These are phyloP conservation scores for Ganoderma multipileum DNA, from an alignment of 1,284 basidiomycete genomes.

Conservation along the genomic window DNA sequence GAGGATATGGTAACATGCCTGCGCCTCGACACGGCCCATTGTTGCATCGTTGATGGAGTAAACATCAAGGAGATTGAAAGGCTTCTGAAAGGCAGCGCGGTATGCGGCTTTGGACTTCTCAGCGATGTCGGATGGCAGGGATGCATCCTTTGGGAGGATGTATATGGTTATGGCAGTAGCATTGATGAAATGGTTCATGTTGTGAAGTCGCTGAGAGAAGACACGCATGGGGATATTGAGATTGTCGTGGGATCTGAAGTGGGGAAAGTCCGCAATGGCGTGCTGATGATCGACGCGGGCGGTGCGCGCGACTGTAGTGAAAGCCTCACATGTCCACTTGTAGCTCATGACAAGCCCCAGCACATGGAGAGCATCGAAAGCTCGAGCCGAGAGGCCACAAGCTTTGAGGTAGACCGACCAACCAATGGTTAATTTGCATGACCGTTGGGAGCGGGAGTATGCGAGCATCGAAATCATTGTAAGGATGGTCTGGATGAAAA, in stretches of 20 bases:
- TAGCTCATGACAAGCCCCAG: constrained; percentile 40
- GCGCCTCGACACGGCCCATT: background rate
- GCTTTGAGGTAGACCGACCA: constrained; percentile 38
- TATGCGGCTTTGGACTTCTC: background rate
- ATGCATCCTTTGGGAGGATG: constrained; percentile 7
- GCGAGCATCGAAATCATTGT: constrained; percentile 8
- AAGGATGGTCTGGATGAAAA: background rate
- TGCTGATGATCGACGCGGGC: background rate
- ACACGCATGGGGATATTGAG: constrained; percentile 41
- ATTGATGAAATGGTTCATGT: constrained; percentile 44
- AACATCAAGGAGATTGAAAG: background rate
- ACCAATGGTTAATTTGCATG: background rate
- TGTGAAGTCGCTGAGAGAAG: constrained; percentile 38
- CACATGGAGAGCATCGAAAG: constrained; percentile 37
- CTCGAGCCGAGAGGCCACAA: constrained; percentile 34
- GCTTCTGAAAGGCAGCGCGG: constrained; percentile 12
- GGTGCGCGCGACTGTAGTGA: constrained; percentile 8
- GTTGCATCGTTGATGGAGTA: background rate
- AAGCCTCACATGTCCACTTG: constrained; percentile 33
- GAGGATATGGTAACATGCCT: constrained; percentile 10
- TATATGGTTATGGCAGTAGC: constrained; percentile 46
- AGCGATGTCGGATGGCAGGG: background rate
- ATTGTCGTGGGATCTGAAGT: constrained; percentile 46
- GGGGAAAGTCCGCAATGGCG: constrained; percentile 33
- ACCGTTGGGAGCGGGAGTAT: constrained; percentile 13